Percentiles rank a stretch among this genome's conserved stretches.
phyloP scores from a whole-genome alignment of 139 green algal species.

The Micractinium conductrix region DNA sequence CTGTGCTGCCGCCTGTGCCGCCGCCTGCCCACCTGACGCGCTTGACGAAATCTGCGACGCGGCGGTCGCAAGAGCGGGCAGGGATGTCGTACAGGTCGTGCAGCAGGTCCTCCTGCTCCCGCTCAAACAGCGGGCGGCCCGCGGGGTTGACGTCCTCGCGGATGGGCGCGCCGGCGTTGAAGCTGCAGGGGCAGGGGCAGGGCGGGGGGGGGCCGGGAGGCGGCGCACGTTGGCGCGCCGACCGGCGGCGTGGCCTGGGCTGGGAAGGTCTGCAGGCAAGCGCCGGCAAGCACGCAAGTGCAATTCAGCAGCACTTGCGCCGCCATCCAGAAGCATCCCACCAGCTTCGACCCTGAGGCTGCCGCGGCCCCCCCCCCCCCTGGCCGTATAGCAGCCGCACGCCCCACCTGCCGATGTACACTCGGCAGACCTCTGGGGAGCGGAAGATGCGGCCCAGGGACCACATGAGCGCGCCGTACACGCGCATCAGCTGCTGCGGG shows the following conservation, averaged over 20 bases:
- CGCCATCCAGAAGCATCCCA: too few relatives aligned
- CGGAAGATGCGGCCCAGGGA: constrained; percentile 93
- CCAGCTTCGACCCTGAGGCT: too few relatives aligned
- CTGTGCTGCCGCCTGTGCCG: too few relatives aligned
- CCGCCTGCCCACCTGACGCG: constrained; percentile 63
- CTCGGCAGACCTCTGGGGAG: constrained; percentile 89
- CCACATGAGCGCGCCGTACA: constrained; percentile 99
- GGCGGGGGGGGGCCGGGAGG: constrained; percentile 25
- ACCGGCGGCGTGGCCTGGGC: background rate
- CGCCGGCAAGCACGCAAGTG: background rate
- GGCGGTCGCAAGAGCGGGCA: constrained; percentile 77
- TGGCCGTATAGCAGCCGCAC: background rate
- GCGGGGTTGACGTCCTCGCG: constrained; percentile 78
- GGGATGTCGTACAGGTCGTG: constrained; percentile 93
- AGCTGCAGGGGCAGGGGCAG: constrained; percentile 51
- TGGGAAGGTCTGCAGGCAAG: background rate
- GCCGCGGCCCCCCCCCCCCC: too few relatives aligned
- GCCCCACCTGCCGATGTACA: constrained; percentile 89
- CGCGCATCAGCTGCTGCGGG: constrained; percentile 97
- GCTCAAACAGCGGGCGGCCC: constrained; percentile 84
- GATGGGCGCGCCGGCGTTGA: constrained; percentile 75
- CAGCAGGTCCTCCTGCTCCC: constrained; percentile 91
- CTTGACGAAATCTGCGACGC: constrained; percentile 99
- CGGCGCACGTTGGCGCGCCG: too few relatives aligned
- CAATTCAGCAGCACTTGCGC: too few relatives aligned